Evolutionary conservation across 768 basidiomycete genomes (phyloP).

Genomic region (Amyloporia xantha): DNA sequence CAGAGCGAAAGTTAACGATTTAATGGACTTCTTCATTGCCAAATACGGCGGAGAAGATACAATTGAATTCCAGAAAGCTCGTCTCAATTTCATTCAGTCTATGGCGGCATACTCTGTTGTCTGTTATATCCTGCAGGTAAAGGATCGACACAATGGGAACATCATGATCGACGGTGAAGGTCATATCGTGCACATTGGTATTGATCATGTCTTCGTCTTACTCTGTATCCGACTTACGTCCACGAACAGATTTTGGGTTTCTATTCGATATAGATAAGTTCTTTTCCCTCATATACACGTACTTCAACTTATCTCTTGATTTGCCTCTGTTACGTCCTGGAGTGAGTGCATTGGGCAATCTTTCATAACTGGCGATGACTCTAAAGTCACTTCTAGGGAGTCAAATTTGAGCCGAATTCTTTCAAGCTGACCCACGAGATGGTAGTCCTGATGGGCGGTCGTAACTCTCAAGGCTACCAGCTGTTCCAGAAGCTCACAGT

Average conservation of each 20-base stretch:
- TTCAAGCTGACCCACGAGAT: conserved; percentile 99
- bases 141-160: conserved; percentile 98
- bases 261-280: conserved; percentile 97
- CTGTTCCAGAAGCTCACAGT: conserved; percentile 91
- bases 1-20: conserved; percentile 93
- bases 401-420: conserved; percentile 97
- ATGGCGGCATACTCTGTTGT: conserved; percentile 99
- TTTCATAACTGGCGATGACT: background rate
- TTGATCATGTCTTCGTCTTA: conserved; percentile 1
- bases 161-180: conserved; percentile 99
- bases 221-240: background rate
- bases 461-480: conserved; percentile 89
- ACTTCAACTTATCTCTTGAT: background rate
- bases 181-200: conserved; percentile 94
- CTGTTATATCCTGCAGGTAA: conserved; percentile 97
- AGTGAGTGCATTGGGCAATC: conserved; percentile 33
- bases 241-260: conserved; percentile 78
- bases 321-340: conserved; percentile 53
- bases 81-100: conserved; percentile 94
- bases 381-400: conserved; percentile 48
- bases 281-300: conserved; percentile 7
- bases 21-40: conserved; percentile 88
- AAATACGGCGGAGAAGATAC: conserved; percentile 92
- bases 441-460: conserved; percentile 96
- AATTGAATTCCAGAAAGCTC: conserved; percentile 83